phyloP scores from a whole-genome alignment of 768 basidiomycete genomes.

The Zangia roseola region DNA sequence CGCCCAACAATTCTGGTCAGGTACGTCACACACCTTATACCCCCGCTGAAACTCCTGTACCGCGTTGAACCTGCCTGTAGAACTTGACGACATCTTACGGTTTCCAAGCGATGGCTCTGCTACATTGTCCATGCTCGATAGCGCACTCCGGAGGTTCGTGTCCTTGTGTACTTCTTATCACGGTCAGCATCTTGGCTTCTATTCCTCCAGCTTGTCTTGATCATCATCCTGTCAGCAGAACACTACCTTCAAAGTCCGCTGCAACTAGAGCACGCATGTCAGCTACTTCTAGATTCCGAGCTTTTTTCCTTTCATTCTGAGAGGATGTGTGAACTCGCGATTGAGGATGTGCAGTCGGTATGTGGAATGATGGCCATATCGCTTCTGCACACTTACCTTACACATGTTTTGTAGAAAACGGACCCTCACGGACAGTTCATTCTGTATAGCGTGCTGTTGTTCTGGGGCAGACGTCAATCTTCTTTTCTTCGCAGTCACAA shows the following conservation, averaged over 20 bases:
- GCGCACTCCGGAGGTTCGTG: conserved; percentile 72
- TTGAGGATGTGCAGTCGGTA: conserved; percentile 68
- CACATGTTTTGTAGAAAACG: conserved; percentile 53
- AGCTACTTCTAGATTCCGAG: conserved; percentile 76
- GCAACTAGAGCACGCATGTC: conserved; percentile 83
- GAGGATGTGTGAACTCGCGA: conserved; percentile 80
- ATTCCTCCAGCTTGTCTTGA: conserved; percentile 3
- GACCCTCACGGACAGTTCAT: conserved; percentile 85
- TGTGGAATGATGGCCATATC: conserved; percentile 21
- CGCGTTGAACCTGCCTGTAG: conserved; percentile 41
- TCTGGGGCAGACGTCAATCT: conserved; percentile 65
- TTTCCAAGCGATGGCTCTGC: conserved; percentile 57
- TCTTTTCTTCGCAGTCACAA: conserved; percentile 76
- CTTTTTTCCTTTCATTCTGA: conserved; percentile 91
- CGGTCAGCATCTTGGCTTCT: conserved; percentile 46
- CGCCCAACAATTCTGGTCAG: conserved; percentile 89
- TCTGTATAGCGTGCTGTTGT: conserved; percentile 72
- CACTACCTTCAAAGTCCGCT: conserved; percentile 80
- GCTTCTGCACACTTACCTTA: conserved; percentile 7
- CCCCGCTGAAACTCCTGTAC: conserved; percentile 4
- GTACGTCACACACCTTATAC: conserved; percentile 41
- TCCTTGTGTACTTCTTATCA: conserved; percentile 84
- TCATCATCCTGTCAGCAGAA: conserved; percentile 46
- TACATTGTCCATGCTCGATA: conserved; percentile 75
- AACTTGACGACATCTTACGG: conserved; percentile 80